Evolutionary conservation across 148 eudicot species (phyloP), one percentile per base, ranked within the genome.

Genomic region (Diospyros lotus): DNA sequence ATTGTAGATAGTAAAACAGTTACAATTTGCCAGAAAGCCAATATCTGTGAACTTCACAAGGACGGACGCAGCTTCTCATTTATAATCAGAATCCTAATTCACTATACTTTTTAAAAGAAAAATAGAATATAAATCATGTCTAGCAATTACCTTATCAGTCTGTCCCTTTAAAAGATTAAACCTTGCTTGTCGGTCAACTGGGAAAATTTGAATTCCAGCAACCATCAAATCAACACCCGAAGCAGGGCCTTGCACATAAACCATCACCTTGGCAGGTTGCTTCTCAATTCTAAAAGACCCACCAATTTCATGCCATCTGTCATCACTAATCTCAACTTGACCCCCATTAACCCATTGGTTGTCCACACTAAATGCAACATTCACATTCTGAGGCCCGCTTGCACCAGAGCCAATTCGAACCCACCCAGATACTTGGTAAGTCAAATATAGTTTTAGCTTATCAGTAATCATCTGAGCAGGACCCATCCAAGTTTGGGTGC

Each of bases 401-500:
- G 90, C 85, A 54, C 77, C 84, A 48, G 86, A 79, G 12, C 96
- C 87, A 65, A 92, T 74, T 75, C 84, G 85, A 46, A 95, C 94
- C 98, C 98, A 95, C 59, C 91, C 97, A 9, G 97, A 90, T 18
- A 95, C 90, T 79, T 95, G 98, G 75, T 95, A 95, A 11, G 98
- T 92, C 68, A 95, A 52, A 69, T 79, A 95, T 53, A 90, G 92
- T 79, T 88, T 78, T 9, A 95, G 45, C 58, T 90, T 91, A 58
- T 95, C 96, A 4, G 98, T 89, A 54, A 95, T 90, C 64, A 87
- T 86, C 86, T 95, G 98, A 76, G 97, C 97, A 8, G 98, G 98
- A 64, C 98, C 98, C 97, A 92, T 95, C 98, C 98, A 95, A 46
- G 79, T 85, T 79, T 95, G 96, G 28, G 97, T 88, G 18, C 98